These are phyloP conservation scores for Pseudocercospora pini-densiflorae DNA, from an alignment of 2,329 filamentous ascomycete genomes.

Conservation along the genomic window DNA sequence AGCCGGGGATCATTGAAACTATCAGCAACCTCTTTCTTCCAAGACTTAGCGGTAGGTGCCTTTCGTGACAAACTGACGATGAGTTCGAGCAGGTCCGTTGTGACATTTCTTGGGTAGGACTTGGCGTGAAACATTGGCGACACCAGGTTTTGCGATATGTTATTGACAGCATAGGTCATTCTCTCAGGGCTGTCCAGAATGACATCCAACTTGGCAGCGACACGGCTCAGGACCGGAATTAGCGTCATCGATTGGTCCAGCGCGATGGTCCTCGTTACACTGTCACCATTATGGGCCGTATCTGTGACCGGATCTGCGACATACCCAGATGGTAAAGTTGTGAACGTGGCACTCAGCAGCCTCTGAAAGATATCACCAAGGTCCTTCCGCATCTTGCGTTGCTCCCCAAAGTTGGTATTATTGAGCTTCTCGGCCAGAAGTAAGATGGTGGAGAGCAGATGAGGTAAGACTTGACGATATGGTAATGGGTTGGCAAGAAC, in stretches of 20 bases:
- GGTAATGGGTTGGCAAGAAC: constrained; percentile 92
- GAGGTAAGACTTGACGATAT: constrained; percentile 86
- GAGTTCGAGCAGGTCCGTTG: constrained; percentile 70
- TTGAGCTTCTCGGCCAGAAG: constrained; percentile 94
- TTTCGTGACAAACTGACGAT: constrained; percentile 78
- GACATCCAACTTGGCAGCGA: constrained; percentile 79
- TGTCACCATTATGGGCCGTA: constrained; percentile 36
- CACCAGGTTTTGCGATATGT: constrained; percentile 82
- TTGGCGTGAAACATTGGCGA: constrained; percentile 82
- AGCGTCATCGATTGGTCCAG: constrained; percentile 68
- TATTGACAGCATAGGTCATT: constrained; percentile 74
- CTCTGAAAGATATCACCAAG: constrained; percentile 89
- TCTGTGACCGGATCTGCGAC: constrained; percentile 24
- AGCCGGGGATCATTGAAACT: constrained; percentile 90
- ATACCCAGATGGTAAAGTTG: constrained; percentile 52
- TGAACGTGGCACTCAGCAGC: constrained; percentile 90
- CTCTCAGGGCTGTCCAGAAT: constrained; percentile 87
- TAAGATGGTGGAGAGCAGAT: constrained; percentile 84
- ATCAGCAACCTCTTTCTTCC: constrained; percentile 91
- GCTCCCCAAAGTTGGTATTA: constrained; percentile 96
- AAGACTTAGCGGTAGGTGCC: constrained; percentile 80
- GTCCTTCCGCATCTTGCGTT: constrained; percentile 87
- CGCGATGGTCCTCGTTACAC: constrained; percentile 39
- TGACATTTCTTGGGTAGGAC: constrained; percentile 83
- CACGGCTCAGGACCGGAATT: constrained; percentile 75